A percentile compares a stretch with the other conserved stretches of the same genome.
Conservation (phyloP, 202 grass and related monocot genomes). For the Zizania palustris region DNA sequence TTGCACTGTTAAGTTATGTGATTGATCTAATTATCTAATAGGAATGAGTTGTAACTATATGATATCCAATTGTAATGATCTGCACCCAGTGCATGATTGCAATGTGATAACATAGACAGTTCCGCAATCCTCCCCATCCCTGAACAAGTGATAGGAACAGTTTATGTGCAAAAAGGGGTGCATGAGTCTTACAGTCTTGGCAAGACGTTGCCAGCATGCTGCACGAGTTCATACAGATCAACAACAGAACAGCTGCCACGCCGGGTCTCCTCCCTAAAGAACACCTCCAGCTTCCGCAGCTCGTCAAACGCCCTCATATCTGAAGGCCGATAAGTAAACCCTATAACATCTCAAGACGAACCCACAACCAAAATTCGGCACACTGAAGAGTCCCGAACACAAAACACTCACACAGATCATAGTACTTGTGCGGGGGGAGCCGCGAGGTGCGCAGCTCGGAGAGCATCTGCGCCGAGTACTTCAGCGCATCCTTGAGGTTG, state of each 20-base stretch:
- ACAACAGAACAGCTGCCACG: slow-evolving; percentile 84
- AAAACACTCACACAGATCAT: slow-evolving; percentile 83
- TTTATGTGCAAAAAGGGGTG: neutral
- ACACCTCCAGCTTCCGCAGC: slow-evolving; percentile 97
- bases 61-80: neutral
- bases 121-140: neutral
- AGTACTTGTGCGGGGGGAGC: slow-evolving; percentile 98
- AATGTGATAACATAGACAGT: neutral
- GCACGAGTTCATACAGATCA: slow-evolving; percentile 95
- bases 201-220: slow-evolving; percentile 95
- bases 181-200: slow-evolving; percentile 81
- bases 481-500: slow-evolving; percentile 98
- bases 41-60: neutral
- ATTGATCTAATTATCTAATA: slow-evolving; percentile 3
- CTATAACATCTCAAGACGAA: slow-evolving; percentile 36
- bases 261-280: slow-evolving; percentile 92
- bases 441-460: slow-evolving; percentile 95
- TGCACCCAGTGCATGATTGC: neutral
- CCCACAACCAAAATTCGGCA: slow-evolving; percentile 23
- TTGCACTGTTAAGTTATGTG: neutral
- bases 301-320: slow-evolving; percentile 99
- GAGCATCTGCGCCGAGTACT: slow-evolving; percentile 98
- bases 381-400: neutral
- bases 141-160: neutral
- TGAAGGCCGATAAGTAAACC: slow-evolving; percentile 37